Evolutionary conservation across 257 asterid species (phyloP).

Genomic region (Coffea canephora): DNA sequence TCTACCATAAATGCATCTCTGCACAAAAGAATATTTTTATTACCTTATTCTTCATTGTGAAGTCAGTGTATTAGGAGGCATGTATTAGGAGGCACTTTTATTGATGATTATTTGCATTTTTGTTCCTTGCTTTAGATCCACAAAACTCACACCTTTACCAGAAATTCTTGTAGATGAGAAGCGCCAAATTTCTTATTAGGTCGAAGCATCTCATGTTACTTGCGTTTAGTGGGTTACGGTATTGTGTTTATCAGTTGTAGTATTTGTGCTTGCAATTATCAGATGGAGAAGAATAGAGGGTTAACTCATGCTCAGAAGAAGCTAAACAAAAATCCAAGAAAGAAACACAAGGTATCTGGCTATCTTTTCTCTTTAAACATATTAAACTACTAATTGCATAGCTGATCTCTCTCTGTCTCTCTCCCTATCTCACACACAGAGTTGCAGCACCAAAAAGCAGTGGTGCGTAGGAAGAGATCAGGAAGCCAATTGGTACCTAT

Average conservation of each 20-base stretch:
- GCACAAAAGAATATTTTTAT: neutral
- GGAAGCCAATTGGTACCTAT: constrained; percentile 57
- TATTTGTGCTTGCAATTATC: constrained; percentile 14
- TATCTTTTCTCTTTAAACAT: neutral
- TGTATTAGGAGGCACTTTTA: neutral
- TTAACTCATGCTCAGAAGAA: constrained; percentile 85
- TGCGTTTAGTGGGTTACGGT: neutral
- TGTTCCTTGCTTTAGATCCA: constrained; percentile 43
- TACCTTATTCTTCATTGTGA: neutral
- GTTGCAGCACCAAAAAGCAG: constrained; percentile 65
- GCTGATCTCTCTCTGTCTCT: neutral
- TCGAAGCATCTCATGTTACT: constrained; percentile 18
- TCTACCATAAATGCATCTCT: neutral
- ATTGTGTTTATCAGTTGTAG: neutral
- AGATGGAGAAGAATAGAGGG: constrained; percentile 93
- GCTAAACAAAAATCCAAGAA: constrained; percentile 78
- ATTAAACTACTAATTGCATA: neutral
- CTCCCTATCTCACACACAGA: constrained; percentile 20
- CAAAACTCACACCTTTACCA: constrained; percentile 35
- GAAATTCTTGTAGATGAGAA: constrained; percentile 66
- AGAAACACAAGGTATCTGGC: constrained; percentile 71
- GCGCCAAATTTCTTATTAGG: constrained; percentile 69
- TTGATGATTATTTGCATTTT: neutral
- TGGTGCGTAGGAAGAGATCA: constrained; percentile 41
- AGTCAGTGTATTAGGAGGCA: neutral